phyloP scores from a whole-genome alignment of 371 early-diverging fungal species.

The Haplosporangium sp. region DNA sequence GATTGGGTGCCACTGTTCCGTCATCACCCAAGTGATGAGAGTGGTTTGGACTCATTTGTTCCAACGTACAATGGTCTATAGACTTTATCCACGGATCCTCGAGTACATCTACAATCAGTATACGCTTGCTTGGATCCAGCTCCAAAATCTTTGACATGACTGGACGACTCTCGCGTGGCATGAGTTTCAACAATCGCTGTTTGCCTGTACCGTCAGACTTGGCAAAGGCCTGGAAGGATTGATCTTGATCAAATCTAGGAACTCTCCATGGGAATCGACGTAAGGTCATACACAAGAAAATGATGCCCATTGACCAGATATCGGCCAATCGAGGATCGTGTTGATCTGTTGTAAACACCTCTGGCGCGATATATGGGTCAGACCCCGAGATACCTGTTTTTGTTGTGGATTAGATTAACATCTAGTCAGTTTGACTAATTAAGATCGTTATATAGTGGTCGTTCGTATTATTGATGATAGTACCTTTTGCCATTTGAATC shows the following conservation, averaged over 20 bases:
- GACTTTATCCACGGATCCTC: constrained; percentile 66
- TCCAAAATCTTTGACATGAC: constrained; percentile 62
- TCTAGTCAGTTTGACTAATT: background rate
- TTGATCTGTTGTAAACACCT: constrained; percentile 72
- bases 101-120: constrained; percentile 59
- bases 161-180: constrained; percentile 62
- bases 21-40: constrained; percentile 59
- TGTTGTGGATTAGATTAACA: background rate
- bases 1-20: constrained; percentile 27
- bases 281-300: constrained; percentile 81
- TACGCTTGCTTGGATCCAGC: constrained; percentile 63
- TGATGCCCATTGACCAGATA: constrained; percentile 84
- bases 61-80: constrained; percentile 61
- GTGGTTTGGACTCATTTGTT: constrained; percentile 53
- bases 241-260: constrained; percentile 68
- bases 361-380: constrained; percentile 94
- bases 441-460: background rate
- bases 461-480: background rate
- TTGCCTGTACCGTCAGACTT: constrained; percentile 58
- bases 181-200: constrained; percentile 59
- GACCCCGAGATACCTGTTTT: constrained; percentile 82
- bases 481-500: constrained; percentile 70
- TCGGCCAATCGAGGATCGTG: constrained; percentile 81
- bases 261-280: constrained; percentile 82
- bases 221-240: constrained; percentile 64